phyloP scores from a whole-genome alignment of 1,284 basidiomycete genomes.

The Gastroboletus turbinatus region DNA sequence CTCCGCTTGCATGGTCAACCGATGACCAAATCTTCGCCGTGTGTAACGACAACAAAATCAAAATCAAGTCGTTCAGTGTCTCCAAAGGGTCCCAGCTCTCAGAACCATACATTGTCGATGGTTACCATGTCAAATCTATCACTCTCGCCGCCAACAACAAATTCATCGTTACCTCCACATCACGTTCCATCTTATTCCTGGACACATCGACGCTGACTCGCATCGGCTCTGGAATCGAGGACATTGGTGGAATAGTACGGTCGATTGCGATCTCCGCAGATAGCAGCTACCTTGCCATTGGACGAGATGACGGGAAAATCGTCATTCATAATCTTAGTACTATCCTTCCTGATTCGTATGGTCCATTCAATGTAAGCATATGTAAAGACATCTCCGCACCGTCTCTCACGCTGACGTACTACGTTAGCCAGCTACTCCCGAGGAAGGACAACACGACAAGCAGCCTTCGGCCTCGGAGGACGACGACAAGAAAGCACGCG shows the following conservation, averaged over 20 bases:
- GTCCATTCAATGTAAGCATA: not conserved
- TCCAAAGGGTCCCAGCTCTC: no score
- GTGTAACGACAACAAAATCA: not conserved
- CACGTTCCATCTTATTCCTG: not conserved
- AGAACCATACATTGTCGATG: no score
- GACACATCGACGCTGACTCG: not conserved
- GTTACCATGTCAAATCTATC: not conserved
- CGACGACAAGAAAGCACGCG: no score
- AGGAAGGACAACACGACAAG: not conserved
- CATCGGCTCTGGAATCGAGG: not conserved
- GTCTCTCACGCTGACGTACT: not conserved
- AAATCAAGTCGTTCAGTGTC: not conserved
- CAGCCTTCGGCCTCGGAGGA: not conserved
- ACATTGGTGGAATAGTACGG: accelerated
- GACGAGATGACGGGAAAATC: not conserved
- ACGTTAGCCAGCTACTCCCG: not conserved
- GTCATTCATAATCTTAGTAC: not conserved
- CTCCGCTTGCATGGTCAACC: no score
- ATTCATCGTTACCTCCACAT: not conserved
- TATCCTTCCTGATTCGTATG: not conserved
- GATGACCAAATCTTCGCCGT: no score
- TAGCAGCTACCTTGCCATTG: not conserved
- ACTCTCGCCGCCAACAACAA: not conserved
- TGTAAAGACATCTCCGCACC: no score
- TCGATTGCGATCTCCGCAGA: not conserved